phyloP scores from a whole-genome alignment of 2,329 filamentous ascomycete genomes.

The Grosmannia huntii region DNA sequence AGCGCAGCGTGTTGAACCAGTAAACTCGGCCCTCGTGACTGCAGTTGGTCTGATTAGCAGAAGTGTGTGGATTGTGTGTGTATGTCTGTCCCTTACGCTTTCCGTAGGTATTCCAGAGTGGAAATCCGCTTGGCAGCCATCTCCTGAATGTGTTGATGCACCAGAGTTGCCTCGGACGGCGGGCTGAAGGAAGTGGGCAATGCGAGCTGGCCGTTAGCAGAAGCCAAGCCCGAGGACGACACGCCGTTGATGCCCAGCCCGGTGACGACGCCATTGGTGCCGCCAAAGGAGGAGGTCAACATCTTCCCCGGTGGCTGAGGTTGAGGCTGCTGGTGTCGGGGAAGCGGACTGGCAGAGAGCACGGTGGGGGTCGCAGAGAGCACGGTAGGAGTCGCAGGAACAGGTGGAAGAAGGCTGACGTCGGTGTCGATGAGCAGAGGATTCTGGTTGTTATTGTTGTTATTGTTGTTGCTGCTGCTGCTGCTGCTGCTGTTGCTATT shows the following conservation, averaged over 20 bases:
- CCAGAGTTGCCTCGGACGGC: slow-evolving; percentile 28
- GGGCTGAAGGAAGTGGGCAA: slow-evolving; percentile 13
- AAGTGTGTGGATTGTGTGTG: too few species aligned
- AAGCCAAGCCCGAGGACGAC: slow-evolving; percentile 17
- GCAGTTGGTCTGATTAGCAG: slow-evolving; percentile 5
- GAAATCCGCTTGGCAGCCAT: slow-evolving; percentile 85
- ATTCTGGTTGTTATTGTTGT: not conserved
- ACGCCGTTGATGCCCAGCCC: not conserved
- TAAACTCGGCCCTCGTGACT: slow-evolving; percentile 91
- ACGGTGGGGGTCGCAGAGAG: not conserved
- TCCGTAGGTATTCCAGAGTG: slow-evolving; percentile 82
- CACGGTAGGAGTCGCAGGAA: not conserved
- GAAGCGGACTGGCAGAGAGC: not conserved
- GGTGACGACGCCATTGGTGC: slow-evolving; percentile 6
- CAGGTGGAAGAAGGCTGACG: not conserved
- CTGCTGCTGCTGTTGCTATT: too few species aligned
- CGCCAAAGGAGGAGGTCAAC: slow-evolving; percentile 1
- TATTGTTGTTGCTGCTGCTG: not conserved
- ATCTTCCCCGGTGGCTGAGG: not conserved
- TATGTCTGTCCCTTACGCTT: slow-evolving; percentile 49
- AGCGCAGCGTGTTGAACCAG: slow-evolving; percentile 97
- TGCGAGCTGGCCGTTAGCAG: slow-evolving; percentile 15
- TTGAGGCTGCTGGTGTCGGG: not conserved
- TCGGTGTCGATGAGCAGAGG: not conserved
- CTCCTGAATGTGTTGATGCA: slow-evolving; percentile 62